These are phyloP conservation scores for Chaetomium fimeti DNA, from an alignment of 495 filamentous ascomycete species.

Conservation along the genomic window DNA sequence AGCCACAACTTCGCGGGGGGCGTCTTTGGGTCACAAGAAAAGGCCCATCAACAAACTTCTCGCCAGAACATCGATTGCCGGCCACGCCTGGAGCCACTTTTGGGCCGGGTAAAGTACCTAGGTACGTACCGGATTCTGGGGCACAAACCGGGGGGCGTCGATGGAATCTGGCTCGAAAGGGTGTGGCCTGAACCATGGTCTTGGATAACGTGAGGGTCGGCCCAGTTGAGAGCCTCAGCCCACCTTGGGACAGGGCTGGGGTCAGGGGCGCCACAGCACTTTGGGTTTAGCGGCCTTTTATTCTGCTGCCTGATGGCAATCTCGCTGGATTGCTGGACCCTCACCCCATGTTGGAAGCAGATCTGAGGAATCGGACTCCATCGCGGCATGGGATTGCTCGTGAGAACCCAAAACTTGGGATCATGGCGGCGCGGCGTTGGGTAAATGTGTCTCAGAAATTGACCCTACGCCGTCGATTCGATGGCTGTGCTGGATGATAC, in stretches of 20 bases:
- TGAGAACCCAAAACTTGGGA: constrained; percentile 23
- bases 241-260: neutral
- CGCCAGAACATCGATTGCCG: too few relatives aligned
- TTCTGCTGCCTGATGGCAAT: constrained; percentile 26
- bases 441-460: constrained; percentile 6
- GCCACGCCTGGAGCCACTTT: neutral
- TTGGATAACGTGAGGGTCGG: neutral
- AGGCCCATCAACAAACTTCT: too few relatives aligned
- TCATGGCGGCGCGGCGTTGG: constrained; percentile 6
- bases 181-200: neutral
- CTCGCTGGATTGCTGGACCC: neutral
- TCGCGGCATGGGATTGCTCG: constrained; percentile 8
- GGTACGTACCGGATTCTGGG: neutral
- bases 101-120: neutral
- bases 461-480: constrained; percentile 6
- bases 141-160: constrained; percentile 3
- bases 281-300: constrained; percentile 18
- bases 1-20: neutral
- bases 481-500: constrained; percentile 1
- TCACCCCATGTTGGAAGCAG: constrained; percentile 19
- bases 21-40: too few relatives aligned
- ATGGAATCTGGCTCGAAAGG: neutral
- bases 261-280: neutral
- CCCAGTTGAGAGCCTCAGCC: neutral
- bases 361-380: constrained; percentile 22